Evolutionary conservation across 805 yeast species (phyloP).

Genomic region (Wickerhamiella parazyma): DNA sequence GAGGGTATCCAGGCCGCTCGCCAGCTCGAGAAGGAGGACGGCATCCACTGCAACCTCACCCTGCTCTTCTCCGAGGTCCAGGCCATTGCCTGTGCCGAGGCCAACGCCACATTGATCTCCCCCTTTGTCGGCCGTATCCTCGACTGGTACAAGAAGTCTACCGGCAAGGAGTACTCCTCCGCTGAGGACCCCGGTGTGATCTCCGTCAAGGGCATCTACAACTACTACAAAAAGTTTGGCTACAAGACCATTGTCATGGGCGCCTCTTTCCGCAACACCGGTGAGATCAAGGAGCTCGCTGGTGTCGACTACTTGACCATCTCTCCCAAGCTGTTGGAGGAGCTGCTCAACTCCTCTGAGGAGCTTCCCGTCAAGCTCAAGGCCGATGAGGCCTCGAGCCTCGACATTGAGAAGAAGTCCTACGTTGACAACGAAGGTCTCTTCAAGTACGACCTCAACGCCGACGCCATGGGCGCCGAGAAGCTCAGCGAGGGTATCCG

Average conservation of each 20-base stretch:
- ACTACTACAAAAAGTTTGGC: constrained; percentile 95
- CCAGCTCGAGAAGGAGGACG: constrained; percentile 82
- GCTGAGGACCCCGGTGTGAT: constrained; percentile 91
- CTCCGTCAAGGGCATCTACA: constrained; percentile 77
- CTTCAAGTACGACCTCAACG: constrained; percentile 84
- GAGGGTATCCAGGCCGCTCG: constrained; percentile 99
- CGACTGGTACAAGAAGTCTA: constrained; percentile 93
- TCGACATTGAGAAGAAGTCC: constrained; percentile 54
- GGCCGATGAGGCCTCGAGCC: constrained; percentile 43
- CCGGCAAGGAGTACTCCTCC: constrained; percentile 74
- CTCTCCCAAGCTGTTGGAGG: constrained; percentile 83
- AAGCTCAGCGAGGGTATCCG: constrained; percentile 97
- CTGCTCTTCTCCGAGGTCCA: constrained; percentile 87
- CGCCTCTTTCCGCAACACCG: constrained; percentile 96
- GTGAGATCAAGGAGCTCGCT: constrained; percentile 91
- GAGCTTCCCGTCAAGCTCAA: constrained; percentile 73
- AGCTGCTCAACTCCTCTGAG: constrained; percentile 63
- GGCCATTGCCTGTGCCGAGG: constrained; percentile 99
- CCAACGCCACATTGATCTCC: constrained; percentile 85
- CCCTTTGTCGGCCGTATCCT: constrained; percentile 98
- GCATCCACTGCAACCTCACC: constrained; percentile 89
- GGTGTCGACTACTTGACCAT: constrained; percentile 96
- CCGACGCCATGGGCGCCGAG: constrained; percentile 97
- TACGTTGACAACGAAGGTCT: constrained; percentile 74
- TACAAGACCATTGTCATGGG: constrained; percentile 99